These are phyloP conservation scores for Oryza officinalis DNA, from an alignment of 176 grass and related monocot species.

Conservation along the genomic window DNA sequence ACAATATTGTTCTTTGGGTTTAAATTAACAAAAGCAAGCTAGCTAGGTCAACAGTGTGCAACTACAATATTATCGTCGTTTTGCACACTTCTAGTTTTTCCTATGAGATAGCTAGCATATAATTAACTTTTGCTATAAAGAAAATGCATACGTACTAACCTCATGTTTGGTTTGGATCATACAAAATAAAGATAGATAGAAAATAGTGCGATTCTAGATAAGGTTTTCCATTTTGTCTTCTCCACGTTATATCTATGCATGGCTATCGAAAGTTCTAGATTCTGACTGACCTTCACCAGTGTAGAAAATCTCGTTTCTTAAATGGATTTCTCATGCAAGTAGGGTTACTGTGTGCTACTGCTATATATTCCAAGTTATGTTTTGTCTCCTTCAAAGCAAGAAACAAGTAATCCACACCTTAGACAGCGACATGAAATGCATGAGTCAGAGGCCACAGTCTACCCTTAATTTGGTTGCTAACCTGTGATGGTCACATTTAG, in stretches of 20 bases:
- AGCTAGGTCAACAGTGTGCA: not conserved
- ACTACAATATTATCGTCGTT: not conserved
- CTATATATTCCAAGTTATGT: not conserved
- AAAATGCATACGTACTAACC: not conserved
- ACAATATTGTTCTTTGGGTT: not conserved
- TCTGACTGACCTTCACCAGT: not conserved
- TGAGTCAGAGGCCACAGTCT: not conserved
- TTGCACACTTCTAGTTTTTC: not conserved
- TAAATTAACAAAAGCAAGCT: not conserved
- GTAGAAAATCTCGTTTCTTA: not conserved
- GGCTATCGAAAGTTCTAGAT: not conserved
- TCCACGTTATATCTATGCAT: not conserved
- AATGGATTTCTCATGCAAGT: not conserved
- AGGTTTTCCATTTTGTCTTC: not conserved
- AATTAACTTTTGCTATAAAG: not conserved
- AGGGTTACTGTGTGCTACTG: not conserved
- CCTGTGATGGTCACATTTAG: not conserved
- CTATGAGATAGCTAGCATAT: not conserved
- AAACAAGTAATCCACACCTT: not conserved
- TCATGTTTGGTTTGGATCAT: not conserved
- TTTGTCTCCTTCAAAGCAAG: not conserved
- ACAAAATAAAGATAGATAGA: not conserved
- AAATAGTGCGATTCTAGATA: not conserved
- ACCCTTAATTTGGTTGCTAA: not conserved
- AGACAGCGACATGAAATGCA: not conserved